Evolutionary conservation across 1,139 yeast species (phyloP), one percentile per base, ranked within the genome.

Genomic region (Diutina siamensis): DNA sequence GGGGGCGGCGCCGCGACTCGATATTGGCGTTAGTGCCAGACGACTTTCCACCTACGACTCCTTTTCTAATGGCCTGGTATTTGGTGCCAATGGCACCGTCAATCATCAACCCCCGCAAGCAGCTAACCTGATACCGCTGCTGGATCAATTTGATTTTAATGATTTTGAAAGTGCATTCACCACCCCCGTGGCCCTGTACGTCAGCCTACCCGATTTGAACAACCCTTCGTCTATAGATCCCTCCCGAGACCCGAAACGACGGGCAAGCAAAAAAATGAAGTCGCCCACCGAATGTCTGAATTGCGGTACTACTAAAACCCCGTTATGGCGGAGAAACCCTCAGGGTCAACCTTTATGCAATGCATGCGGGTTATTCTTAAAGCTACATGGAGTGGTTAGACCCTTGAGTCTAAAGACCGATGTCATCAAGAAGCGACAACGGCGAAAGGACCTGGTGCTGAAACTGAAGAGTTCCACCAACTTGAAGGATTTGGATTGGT

Each of bases 301-400:
- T 48, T 59, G 63, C 46, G 59, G 56, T 47, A 59, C 62, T 10
- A 54, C 54, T 32, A 59, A 61, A 4, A 59, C 63, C 1, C 63
- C 63, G 3, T 49, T 59, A 13, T 59, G 63, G 63, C 48, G 63
- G 27, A 52, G 62, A 44, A 58, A 59, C 46, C 60, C 62, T 2
- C 57, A 59, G 44, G 63, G 63, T 3, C 58, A 58, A 47, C 62
- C 62, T 1, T 52, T 59, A 42, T 59, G 63, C 45, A 59, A 59
- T 46, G 63, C 63, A 8, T 59, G 63, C 48, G 63, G 63, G 1
- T 52, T 59, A 36, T 59, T 59, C 35, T 51, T 59, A 48, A 59
- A 59, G 48, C 49, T 59, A 15, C 63, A 59, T 35, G 63, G 63
- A 10, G 59, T 59, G 4, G 61, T 57, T 22, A 46, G 63, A n/a